Evolutionary conservation across 2,329 filamentous ascomycete species (phyloP), one percentile per base, ranked within the genome.

Genomic region (Dothistroma pini): DNA sequence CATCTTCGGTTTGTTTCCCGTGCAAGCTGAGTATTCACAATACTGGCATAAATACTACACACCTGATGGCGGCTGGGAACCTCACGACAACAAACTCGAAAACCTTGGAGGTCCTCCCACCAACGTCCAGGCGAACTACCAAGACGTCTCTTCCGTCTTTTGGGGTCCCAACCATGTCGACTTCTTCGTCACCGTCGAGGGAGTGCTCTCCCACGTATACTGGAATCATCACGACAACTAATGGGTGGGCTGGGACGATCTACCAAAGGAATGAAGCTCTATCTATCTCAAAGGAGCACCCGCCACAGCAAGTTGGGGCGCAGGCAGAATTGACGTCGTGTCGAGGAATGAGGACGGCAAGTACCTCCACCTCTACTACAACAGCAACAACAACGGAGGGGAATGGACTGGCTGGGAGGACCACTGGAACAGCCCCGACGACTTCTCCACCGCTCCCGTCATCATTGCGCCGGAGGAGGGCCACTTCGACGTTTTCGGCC

Each of bases 401-500:
- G 6, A 35, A 16, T 54, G 52, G 52, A 38, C 12, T 14, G 52
- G 52, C 19, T 54, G 52, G 52, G 52, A 54, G n/a, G 25, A 32
- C 21, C 31, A n/a, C 16, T 54, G 52, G 52, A 22, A 22, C 2
- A 32, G 21, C 11, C 52, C 32, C 4, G 5, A 14, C 2, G 21
- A 35, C 1, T 54, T 54, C 35, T 25, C n/a, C 6, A 29, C 52
- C 9, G 21, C 10, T 5, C 52, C 52, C n/a, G 12, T 41, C 35
- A 41, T 41, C 31, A 32, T 54, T 14, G 21, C 29, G 3, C 35
- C 31, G 7, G 52, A 22, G 4, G 19, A 54, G 31, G 32, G 19
- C 52, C 52, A 41, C 19, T 41, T 54, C 32, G 52, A 54, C 31
- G 52, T 54, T 8, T 54, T 54, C 52, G 52, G 52, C 32, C 25